A percentile compares a stretch with the other conserved stretches of the same genome.
These are phyloP conservation scores for Pleurozium schreberi DNA, from an alignment of 225 moss, liverwort and hornwort genomes.

Conservation along the genomic window DNA sequence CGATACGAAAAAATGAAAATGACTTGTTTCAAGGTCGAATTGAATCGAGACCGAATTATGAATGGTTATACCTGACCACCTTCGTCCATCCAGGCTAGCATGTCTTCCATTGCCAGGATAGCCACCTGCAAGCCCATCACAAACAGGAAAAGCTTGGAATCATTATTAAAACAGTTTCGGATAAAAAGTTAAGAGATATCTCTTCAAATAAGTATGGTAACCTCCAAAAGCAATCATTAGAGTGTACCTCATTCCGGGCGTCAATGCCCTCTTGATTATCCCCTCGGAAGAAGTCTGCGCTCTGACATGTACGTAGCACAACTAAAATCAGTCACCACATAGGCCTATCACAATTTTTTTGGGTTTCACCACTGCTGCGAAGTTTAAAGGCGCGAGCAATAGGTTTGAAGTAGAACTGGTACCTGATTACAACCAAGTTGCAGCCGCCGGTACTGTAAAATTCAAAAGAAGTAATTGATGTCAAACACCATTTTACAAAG, in stretches of 20 bases:
- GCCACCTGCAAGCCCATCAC: conserved; percentile 56
- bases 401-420: not conserved
- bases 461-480: not conserved
- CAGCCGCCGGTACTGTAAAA: conserved; percentile 81
- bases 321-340: not conserved
- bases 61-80: conserved; percentile 71
- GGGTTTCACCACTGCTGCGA: not conserved
- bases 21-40: not conserved
- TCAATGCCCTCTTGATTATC: conserved; percentile 96
- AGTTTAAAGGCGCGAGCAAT: not conserved
- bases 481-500: not conserved
- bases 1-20: not conserved
- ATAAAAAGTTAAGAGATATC: not conserved
- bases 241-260: conserved; percentile 82
- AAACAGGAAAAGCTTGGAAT: not conserved
- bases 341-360: not conserved
- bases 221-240: not conserved
- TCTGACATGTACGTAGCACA: conserved; percentile 26
- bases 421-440: conserved; percentile 92
- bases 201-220: not conserved
- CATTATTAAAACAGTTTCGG: not conserved
- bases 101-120: conserved; percentile 91
- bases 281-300: conserved; percentile 93
- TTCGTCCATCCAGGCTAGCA: conserved; percentile 97
- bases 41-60: not conserved